These are phyloP conservation scores for Panaeolus papilionaceus DNA, from an alignment of 768 basidiomycete species.

Conservation along the genomic window DNA sequence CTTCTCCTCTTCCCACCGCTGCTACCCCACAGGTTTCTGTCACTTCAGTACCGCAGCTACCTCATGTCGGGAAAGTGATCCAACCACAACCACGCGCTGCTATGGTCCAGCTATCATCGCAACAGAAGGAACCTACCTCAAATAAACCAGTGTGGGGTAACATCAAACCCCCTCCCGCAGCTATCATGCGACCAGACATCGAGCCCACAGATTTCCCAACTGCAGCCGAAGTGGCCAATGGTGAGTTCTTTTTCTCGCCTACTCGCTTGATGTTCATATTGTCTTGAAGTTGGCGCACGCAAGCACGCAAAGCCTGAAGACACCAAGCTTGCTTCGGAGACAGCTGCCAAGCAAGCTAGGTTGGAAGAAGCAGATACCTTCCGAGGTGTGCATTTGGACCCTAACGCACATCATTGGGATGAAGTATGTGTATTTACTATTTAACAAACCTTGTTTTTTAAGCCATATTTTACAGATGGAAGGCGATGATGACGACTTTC, in stretches of 20 bases:
- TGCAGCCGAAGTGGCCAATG: slow-evolving; percentile 92
- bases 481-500: slow-evolving; percentile 91
- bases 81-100: slow-evolving; percentile 65
- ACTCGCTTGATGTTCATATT: slow-evolving; percentile 17
- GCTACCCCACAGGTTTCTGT: slow-evolving; percentile 39
- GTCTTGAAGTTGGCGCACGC: slow-evolving; percentile 35
- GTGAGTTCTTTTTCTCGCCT: slow-evolving; percentile 45
- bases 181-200: slow-evolving; percentile 47
- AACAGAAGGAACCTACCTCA: slow-evolving; percentile 37
- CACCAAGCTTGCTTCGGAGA: slow-evolving; percentile 55
- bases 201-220: slow-evolving; percentile 87
- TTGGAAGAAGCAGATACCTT: slow-evolving; percentile 92
- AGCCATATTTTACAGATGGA: slow-evolving; percentile 63
- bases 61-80: slow-evolving; percentile 68
- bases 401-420: slow-evolving; percentile 97
- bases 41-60: slow-evolving; percentile 53
- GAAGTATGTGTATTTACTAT: slow-evolving; percentile 65
- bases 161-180: slow-evolving; percentile 48
- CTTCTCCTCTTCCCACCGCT: slow-evolving; percentile 45
- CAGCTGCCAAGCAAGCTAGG: slow-evolving; percentile 64
- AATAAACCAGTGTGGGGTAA: slow-evolving; percentile 78
- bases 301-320: slow-evolving; percentile 45
- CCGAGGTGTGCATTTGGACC: slow-evolving; percentile 90
- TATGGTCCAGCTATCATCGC: slow-evolving; percentile 35
- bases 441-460: slow-evolving; percentile 14